These are phyloP conservation scores for Neurospora sp. DNA, from an alignment of 495 filamentous ascomycete species.

Conservation along the genomic window DNA sequence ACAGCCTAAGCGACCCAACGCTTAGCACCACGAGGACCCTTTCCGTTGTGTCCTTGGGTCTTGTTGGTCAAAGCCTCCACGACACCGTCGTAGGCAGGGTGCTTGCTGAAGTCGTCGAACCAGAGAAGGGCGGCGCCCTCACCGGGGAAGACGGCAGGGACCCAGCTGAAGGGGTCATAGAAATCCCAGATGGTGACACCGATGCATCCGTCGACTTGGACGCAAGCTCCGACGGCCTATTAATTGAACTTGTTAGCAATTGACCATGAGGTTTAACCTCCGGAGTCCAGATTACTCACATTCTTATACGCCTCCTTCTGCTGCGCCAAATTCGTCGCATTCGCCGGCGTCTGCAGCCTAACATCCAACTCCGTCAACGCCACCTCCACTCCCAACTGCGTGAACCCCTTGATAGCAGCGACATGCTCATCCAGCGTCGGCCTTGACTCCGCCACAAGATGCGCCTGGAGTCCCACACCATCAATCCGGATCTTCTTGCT, in stretches of 20 bases:
- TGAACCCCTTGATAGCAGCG: slow-evolving; percentile 32
- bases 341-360: slow-evolving; percentile 37
- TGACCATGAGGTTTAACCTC: background rate
- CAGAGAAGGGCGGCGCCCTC: slow-evolving; percentile 44
- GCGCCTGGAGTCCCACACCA: slow-evolving; percentile 43
- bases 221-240: slow-evolving; percentile 43
- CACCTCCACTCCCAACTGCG: slow-evolving; percentile 40
- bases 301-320: slow-evolving; percentile 50
- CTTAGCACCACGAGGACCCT: background rate
- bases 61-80: slow-evolving; percentile 16
- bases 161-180: slow-evolving; percentile 47
- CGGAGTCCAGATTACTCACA: slow-evolving; percentile 3
- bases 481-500: slow-evolving; percentile 36
- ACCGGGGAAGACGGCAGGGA: slow-evolving; percentile 44
- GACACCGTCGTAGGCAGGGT: slow-evolving; percentile 43
- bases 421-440: slow-evolving; percentile 32
- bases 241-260: background rate
- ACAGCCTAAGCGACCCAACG: background rate
- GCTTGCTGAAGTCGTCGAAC: slow-evolving; percentile 41
- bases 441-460: slow-evolving; percentile 42
- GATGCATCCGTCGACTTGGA: slow-evolving; percentile 47
- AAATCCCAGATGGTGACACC: slow-evolving; percentile 63
- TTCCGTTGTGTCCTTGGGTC: background rate
- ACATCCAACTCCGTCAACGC: slow-evolving; percentile 51
- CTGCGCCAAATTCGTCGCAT: slow-evolving; percentile 33